phyloP scores from a whole-genome alignment of 345 rosid genomes.

The Dovyalis caffra region DNA sequence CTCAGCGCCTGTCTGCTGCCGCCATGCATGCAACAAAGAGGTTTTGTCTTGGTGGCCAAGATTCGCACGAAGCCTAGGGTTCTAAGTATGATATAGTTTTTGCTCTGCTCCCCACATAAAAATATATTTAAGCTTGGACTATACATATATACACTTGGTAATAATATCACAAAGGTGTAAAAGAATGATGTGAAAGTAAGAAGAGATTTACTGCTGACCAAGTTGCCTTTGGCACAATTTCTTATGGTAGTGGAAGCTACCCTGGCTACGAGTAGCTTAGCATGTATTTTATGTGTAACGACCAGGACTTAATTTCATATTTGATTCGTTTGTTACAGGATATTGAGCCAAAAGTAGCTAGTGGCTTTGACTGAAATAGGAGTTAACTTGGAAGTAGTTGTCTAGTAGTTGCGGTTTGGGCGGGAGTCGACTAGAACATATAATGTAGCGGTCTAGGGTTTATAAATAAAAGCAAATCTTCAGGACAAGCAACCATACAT shows the following conservation, averaged over 20 bases:
- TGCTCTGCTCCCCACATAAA: slow-evolving; percentile 11
- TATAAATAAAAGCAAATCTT: too few relatives aligned
- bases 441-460: too few relatives aligned
- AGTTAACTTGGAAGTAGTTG: too few relatives aligned
- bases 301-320: not conserved
- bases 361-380: too few relatives aligned
- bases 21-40: slow-evolving; percentile 56
- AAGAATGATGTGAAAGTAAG: slow-evolving; percentile 2
- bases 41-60: slow-evolving; percentile 25
- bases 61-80: not conserved
- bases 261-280: slow-evolving; percentile 8
- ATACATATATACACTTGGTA: too few relatives aligned
- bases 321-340: too few relatives aligned
- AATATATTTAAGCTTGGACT: not conserved
- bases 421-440: too few relatives aligned
- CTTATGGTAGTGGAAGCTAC: slow-evolving; percentile 12
- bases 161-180: too few relatives aligned
- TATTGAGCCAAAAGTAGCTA: too few relatives aligned
- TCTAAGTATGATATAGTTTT: not conserved
- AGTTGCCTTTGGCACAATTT: slow-evolving; percentile 27
- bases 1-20: slow-evolving; percentile 53
- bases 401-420: too few relatives aligned
- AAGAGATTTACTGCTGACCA: slow-evolving; percentile 11
- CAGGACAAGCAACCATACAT: too few relatives aligned
- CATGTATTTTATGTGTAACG: not conserved